phyloP scores from a whole-genome alignment of 257 asterid species.

The Lantana camara region DNA sequence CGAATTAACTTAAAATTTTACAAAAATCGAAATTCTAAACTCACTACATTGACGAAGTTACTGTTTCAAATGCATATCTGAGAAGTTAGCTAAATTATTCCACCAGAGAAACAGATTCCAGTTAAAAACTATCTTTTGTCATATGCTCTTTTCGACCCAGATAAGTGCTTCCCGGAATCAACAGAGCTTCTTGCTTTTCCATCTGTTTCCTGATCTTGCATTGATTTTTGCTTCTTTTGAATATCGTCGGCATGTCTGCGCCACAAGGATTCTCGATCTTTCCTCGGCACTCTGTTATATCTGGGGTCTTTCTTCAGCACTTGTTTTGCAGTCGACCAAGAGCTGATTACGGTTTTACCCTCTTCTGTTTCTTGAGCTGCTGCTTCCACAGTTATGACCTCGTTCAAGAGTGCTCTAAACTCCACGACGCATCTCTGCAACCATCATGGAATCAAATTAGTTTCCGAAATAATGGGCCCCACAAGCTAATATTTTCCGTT shows the following conservation, averaged over 20 bases:
- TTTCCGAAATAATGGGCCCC: not conserved
- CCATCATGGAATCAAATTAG: slow-evolving; percentile 18
- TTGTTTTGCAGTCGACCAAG: slow-evolving; percentile 93
- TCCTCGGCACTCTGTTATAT: slow-evolving; percentile 80
- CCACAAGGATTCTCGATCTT: slow-evolving; percentile 89
- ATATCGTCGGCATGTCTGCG: slow-evolving; percentile 79
- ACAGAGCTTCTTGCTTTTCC: slow-evolving; percentile 45
- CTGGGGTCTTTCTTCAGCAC: slow-evolving; percentile 71
- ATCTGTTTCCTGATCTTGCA: slow-evolving; percentile 47
- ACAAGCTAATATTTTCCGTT: too few relatives aligned
- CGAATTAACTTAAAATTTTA: too few relatives aligned
- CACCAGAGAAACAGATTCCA: too few relatives aligned
- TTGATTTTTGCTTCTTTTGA: slow-evolving; percentile 59
- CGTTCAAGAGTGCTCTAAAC: slow-evolving; percentile 61
- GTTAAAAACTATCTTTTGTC: slow-evolving; percentile 45
- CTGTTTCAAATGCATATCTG: too few relatives aligned
- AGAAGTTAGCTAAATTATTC: too few relatives aligned
- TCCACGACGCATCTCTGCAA: slow-evolving; percentile 69
- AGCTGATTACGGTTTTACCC: slow-evolving; percentile 69
- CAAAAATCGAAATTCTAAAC: too few relatives aligned
- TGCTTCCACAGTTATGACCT: slow-evolving; percentile 62
- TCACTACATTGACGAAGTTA: too few relatives aligned
- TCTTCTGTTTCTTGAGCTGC: slow-evolving; percentile 71
- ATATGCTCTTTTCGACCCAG: slow-evolving; percentile 48
- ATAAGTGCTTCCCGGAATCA: slow-evolving; percentile 45